phyloP scores from a whole-genome alignment of 495 filamentous ascomycete species.

The Podospora pseudoanserina region DNA sequence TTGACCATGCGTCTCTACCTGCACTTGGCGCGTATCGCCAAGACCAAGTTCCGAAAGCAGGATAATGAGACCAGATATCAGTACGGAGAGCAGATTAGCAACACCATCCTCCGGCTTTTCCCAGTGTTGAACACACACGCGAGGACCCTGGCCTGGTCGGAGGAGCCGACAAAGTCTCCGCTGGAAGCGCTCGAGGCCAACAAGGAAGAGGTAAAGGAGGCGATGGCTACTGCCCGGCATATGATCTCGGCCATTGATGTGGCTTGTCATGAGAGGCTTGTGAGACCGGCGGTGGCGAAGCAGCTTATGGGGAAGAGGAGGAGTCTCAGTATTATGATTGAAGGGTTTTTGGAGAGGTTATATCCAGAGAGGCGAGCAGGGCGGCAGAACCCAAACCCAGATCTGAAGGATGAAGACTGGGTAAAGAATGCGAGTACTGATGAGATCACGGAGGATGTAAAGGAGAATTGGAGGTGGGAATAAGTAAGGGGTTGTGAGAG shows the following conservation, averaged over 20 bases:
- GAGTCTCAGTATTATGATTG: slow-evolving; percentile 31
- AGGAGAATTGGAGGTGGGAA: not conserved
- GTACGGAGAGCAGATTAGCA: slow-evolving; percentile 34
- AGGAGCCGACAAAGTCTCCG: slow-evolving; percentile 16
- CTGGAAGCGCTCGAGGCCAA: slow-evolving; percentile 12
- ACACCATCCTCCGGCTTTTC: slow-evolving; percentile 41
- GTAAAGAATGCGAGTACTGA: not conserved
- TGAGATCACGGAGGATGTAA: not conserved
- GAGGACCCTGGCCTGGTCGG: slow-evolving; percentile 25
- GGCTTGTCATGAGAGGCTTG: slow-evolving; percentile 26
- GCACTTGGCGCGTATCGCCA: slow-evolving; percentile 35
- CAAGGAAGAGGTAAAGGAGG: slow-evolving; percentile 29
- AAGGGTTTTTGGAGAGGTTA: slow-evolving; percentile 24
- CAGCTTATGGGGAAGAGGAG: slow-evolving; percentile 27
- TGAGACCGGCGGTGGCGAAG: slow-evolving; percentile 9
- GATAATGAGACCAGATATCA: slow-evolving; percentile 17
- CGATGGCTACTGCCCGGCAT: slow-evolving; percentile 38
- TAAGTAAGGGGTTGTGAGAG: not conserved
- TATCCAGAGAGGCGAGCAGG: slow-evolving; percentile 14
- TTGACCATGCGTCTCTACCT: slow-evolving; percentile 39
- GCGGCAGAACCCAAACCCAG: slow-evolving; percentile 13
- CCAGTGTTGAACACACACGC: slow-evolving; percentile 31
- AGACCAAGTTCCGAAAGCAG: slow-evolving; percentile 21
- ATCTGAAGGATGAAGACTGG: not conserved
- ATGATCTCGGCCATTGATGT: slow-evolving; percentile 42